Base-by-base conservation (phyloP, 2,329 filamentous ascomycete genomes). In the Paecilomyces sp. region DNA sequence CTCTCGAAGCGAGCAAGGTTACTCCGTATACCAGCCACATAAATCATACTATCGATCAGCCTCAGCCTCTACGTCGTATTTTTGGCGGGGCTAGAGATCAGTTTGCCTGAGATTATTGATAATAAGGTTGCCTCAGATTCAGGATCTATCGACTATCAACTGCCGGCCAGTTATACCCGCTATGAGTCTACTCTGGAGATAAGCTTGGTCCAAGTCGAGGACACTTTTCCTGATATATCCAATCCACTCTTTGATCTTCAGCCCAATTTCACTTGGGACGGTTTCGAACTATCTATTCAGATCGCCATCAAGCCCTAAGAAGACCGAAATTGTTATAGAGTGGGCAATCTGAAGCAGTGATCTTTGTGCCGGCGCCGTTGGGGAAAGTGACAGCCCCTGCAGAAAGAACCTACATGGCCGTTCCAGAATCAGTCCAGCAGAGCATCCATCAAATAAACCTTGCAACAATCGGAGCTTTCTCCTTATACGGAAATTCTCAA, bases 401-500 rank as follows among this genome's bases (percentile, higher is more conserved):
- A 56, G 55, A 18, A 56, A 41, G 31, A 36, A 24, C 15, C 55
- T 22, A 34, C 24, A 31, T 33, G 33, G 30, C 31, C 18, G 28
- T 33, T 55, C 54, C 33, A 33, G 57, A 56, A 59, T 41, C 31
- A 33, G 31, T 33, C 60, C 58, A 58, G 22, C 63, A 60, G 57
- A 63, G 61, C 60, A 65, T 63, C 61, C 55, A 41, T 53, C 28
- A 8, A 28, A 25, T 30, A 25, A 53, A 53, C 51, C 51, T n/a
- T 53, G 51, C 22, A 25, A 8, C 3, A 56, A 31, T 62, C 65
- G 66, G 66, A 58, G 60, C 54, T 65, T 65, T 68, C 61, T 54
- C 66, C 62, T 34, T 57, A 65, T 67, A 33, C 50, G 66, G 65
- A 66, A 65, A 61, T 60, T 55, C 56, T 53, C 47, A 54, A 47